phyloP scores from a whole-genome alignment of 2,329 filamentous ascomycete species.

The Exutisphaerella laricina region DNA sequence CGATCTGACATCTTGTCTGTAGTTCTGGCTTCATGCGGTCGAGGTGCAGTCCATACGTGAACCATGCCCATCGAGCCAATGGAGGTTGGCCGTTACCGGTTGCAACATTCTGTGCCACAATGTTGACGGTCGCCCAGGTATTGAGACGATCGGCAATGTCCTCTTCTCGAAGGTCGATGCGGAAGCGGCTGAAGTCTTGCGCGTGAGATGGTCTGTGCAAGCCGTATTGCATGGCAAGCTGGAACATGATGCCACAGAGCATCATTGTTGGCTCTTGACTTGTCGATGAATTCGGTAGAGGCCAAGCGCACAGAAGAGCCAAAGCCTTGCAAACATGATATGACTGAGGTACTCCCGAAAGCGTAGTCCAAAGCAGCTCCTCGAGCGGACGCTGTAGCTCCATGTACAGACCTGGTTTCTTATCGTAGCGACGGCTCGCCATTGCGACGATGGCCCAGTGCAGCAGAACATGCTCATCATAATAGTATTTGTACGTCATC shows the following conservation, averaged over 20 bases:
- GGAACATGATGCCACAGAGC: conserved; percentile 78
- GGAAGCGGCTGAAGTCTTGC: conserved; percentile 72
- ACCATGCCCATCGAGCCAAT: conserved; percentile 44
- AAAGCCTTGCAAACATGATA: conserved; percentile 78
- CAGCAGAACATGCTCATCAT: conserved; percentile 69
- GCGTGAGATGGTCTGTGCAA: conserved; percentile 75
- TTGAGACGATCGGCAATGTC: conserved; percentile 72
- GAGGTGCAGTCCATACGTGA: conserved; percentile 72
- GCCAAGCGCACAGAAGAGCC: conserved; percentile 75
- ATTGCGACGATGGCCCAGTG: conserved; percentile 81
- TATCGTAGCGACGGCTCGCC: conserved; percentile 63
- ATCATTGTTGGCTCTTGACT: conserved; percentile 77
- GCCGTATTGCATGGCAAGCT: conserved; percentile 76
- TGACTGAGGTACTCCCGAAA: conserved; percentile 69
- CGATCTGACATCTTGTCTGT: conserved; percentile 63
- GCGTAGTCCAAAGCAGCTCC: conserved; percentile 68
- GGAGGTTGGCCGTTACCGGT: conserved; percentile 79
- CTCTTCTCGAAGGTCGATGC: conserved; percentile 64
- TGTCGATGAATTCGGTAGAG: conserved; percentile 73
- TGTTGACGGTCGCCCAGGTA: conserved; percentile 81
- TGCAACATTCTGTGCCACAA: conserved; percentile 73
- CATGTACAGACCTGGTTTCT: conserved; percentile 59
- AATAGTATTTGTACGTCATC: conserved; percentile 51
- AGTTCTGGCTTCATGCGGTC: conserved; percentile 55
- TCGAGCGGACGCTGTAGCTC: conserved; percentile 62